phyloP scores from a whole-genome alignment of 305 asterid species.

The Plantago coronopus region DNA sequence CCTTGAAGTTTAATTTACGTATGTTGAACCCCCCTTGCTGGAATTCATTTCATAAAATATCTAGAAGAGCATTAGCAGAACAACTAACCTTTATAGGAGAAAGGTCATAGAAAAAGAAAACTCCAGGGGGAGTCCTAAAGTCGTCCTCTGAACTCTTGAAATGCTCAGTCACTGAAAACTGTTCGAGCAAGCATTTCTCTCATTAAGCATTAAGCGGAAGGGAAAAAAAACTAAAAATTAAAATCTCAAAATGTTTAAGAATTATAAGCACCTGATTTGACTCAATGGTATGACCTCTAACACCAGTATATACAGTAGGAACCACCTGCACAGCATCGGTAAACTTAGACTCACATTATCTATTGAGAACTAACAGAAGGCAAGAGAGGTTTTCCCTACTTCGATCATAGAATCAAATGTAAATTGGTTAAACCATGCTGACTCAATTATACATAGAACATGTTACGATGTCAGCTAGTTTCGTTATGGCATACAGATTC shows the following conservation, averaged over 20 bases:
- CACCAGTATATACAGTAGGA: constrained; percentile 71
- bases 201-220: constrained; percentile 8
- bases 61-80: constrained; percentile 14
- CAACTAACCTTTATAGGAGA: constrained; percentile 84
- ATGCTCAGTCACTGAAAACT: constrained; percentile 98
- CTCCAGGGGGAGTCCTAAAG: constrained; percentile 69
- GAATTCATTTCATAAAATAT: not conserved
- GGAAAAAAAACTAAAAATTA: not conserved
- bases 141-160: constrained; percentile 68
- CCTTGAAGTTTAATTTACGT: not conserved
- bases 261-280: constrained; percentile 74
- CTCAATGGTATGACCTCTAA: constrained; percentile 66
- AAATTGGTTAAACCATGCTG: too few species aligned
- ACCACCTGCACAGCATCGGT: constrained; percentile 68
- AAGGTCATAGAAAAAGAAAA: constrained; percentile 87
- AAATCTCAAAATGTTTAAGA: constrained; percentile 10
- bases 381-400: too few species aligned
- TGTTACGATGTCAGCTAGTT: too few species aligned
- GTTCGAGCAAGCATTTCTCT: constrained; percentile 25
- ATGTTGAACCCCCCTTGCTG: not conserved
- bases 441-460: too few species aligned
- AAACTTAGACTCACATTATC: constrained; percentile 9
- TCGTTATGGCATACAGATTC: too few species aligned
- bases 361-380: too few species aligned
- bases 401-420: too few species aligned